These are phyloP conservation scores for Xanthoconium stramineum DNA, from an alignment of 768 basidiomycete species.

Conservation along the genomic window DNA sequence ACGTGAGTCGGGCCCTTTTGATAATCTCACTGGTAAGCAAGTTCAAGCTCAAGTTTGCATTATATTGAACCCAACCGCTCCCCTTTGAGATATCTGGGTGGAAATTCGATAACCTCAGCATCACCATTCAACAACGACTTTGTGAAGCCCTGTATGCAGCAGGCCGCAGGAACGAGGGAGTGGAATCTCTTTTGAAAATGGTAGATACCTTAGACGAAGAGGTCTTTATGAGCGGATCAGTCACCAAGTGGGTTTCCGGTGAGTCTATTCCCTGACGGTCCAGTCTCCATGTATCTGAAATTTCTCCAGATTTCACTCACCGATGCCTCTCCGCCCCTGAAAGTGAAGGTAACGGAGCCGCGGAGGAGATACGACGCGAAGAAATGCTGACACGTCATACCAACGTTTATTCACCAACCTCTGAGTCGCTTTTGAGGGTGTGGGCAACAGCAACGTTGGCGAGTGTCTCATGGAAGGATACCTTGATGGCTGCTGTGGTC, in stretches of 20 bases:
- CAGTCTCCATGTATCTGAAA: background rate
- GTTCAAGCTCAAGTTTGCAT: too few relatives aligned
- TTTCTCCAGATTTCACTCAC: background rate
- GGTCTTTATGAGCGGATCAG: background rate
- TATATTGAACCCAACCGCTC: too few relatives aligned
- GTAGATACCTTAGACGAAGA: background rate
- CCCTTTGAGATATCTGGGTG: constrained; percentile 8
- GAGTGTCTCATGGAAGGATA: background rate
- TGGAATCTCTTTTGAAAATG: background rate
- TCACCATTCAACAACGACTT: background rate
- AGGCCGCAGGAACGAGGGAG: background rate
- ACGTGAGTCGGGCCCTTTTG: background rate
- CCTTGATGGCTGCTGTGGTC: background rate
- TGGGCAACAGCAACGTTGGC: constrained; percentile 1
- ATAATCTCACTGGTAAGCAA: background rate
- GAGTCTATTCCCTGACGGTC: background rate
- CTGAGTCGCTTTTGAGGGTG: background rate
- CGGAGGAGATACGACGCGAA: too few relatives aligned
- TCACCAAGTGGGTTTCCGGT: background rate
- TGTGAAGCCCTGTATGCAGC: constrained; percentile 3
- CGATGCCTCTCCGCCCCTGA: background rate
- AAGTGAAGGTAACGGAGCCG: background rate
- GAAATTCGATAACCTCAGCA: background rate
- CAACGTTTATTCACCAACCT: too few relatives aligned
- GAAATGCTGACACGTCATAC: too few relatives aligned